Evolutionary conservation across 129 eudicot genomes (phyloP), one percentile per base, ranked within the genome.

Genomic region (Heracleum sosnowskyi): DNA sequence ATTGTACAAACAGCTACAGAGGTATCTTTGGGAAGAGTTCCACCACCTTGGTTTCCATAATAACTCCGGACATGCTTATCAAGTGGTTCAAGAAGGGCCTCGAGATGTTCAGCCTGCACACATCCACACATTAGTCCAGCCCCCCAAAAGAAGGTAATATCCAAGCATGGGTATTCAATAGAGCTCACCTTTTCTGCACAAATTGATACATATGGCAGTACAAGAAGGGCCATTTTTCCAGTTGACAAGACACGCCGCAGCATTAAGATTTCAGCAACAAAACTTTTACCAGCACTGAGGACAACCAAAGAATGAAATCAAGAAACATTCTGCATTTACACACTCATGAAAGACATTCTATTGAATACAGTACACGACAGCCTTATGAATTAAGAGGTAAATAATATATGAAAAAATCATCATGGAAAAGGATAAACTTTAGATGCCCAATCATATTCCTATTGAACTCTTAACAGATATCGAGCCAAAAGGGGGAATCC

Each of bases 1-100:
- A 95, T 95, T 42, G 99, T 95, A 86, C 99, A 95, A 73, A 95
- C 96, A 78, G 97, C 99, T n/a, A 95, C 94, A 69, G 97, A 87
- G 44, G 99, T 95, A 76, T 95, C 99, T 88, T 95, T 95, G n/a
- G 97, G 96, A 87, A 95, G 97, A 36, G 92, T 83, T 51, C 97
- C 96, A 57, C 99, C 97, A 51, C 99, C 99, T 84, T 95, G 99
- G 82, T 86, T 95, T 73, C 97, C 99, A 81, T 92, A 95, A 81
- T 90, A 95, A 83, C 99, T 92, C 29, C 97, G 92, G 7, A 95
- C 97, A 86, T 90, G 99, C 79, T 92, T 92, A 63, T 82, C 88
- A 66, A 95, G 88, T 71, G 99, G 97, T 80, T 92, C 97, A 77
- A 95, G 76, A 75, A 95, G 91, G 76, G 82, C 85, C 85, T 95